Conservation (phyloP, 2,329 filamentous ascomycete species). For the Colletotrichum theobromicola region DNA sequence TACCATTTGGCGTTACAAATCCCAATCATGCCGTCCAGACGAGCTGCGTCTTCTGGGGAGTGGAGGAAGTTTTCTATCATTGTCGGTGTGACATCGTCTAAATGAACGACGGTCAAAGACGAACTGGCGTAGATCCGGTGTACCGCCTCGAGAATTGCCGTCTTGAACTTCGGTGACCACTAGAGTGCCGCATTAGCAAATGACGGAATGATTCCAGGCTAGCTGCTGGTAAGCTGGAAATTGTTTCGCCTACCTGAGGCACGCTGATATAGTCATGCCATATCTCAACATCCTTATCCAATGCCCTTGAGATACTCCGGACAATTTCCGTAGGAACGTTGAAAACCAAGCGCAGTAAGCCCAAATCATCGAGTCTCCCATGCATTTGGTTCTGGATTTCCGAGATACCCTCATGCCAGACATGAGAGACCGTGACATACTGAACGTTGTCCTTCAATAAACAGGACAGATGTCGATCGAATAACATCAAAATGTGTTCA, state of each 20-base stretch:
- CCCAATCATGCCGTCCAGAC: neutral
- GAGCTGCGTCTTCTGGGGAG: neutral
- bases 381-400: neutral
- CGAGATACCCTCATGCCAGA: neutral
- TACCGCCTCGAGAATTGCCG: neutral
- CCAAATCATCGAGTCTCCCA: neutral
- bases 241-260: too few relatives aligned
- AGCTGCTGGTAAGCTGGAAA: too few relatives aligned
- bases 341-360: neutral
- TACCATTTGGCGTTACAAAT: neutral
- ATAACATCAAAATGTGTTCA: neutral
- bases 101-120: neutral
- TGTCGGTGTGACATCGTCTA: neutral
- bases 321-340: neutral
- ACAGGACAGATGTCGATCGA: neutral
- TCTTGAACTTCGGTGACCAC: neutral
- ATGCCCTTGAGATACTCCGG: neutral
- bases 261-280: neutral
- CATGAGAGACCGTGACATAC: neutral
- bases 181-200: neutral
- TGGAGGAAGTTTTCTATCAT: neutral
- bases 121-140: neutral
- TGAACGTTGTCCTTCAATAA: neutral
- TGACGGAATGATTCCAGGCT: neutral
- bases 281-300: neutral